Evolutionary conservation across 2,329 filamentous ascomycete genomes (phyloP).

Genomic region (Sordariomycetes sp.): DNA sequence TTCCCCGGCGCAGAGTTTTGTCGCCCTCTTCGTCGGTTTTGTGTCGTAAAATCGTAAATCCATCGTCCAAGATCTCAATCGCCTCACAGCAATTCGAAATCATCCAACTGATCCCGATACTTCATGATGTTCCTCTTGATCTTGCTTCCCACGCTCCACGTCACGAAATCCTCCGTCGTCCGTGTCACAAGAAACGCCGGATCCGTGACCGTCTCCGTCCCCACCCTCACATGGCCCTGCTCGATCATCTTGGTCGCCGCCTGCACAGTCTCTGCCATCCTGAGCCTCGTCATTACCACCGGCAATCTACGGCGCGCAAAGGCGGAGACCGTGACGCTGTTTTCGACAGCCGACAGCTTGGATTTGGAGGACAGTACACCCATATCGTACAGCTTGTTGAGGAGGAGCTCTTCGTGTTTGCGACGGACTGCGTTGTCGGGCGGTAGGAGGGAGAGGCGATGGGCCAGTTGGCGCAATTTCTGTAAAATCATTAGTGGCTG

Average conservation of each 20-base stretch:
- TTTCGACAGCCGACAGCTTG: conserved; percentile 77
- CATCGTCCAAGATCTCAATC: too few species aligned
- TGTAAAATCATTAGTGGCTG: conserved; percentile 22
- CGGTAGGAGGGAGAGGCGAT: conserved; percentile 77
- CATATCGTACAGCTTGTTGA: conserved; percentile 91
- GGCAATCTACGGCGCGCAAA: conserved; percentile 78
- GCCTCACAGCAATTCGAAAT: conserved; percentile 79
- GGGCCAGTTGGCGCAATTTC: conserved; percentile 83
- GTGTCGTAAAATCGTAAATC: too few species aligned
- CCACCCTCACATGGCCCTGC: conserved; percentile 87
- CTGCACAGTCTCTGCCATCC: conserved; percentile 87
- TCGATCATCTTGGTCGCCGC: conserved; percentile 83
- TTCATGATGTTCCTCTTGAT: conserved; percentile 94
- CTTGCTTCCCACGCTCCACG: conserved; percentile 93
- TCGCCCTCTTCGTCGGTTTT: too few species aligned
- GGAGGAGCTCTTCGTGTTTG: conserved; percentile 77
- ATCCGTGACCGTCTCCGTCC: conserved; percentile 83
- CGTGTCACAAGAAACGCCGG: conserved; percentile 82
- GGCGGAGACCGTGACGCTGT: conserved; percentile 78
- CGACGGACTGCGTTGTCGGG: conserved; percentile 67
- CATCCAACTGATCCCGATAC: conserved; percentile 90
- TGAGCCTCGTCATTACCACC: conserved; percentile 81
- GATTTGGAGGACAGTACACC: conserved; percentile 70
- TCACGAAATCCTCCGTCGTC: conserved; percentile 91
- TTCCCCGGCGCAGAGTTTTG: too few species aligned